Percentiles rank a stretch among this genome's conserved stretches.
Conservation (phyloP, 768 basidiomycete genomes). For the Russula dissimulans region DNA sequence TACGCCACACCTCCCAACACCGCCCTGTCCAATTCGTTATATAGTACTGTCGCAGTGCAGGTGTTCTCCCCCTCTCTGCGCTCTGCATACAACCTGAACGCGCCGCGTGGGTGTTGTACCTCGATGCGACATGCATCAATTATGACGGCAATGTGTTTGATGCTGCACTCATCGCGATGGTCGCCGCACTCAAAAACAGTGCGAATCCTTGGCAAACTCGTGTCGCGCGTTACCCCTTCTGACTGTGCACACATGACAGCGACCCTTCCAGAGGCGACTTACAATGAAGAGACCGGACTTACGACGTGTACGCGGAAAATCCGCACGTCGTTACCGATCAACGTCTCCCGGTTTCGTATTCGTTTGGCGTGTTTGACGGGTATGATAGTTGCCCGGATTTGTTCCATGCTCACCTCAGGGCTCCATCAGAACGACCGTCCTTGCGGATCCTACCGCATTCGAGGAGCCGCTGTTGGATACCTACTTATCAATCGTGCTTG, state of each 20-base stretch:
- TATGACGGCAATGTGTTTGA: constrained; percentile 97
- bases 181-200: constrained; percentile 83
- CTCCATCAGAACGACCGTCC: constrained; percentile 43
- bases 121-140: constrained; percentile 93
- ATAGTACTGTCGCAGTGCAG: constrained; percentile 40
- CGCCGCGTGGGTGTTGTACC: constrained; percentile 87
- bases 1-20: constrained; percentile 39
- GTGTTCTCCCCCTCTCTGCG: constrained; percentile 50
- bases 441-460: constrained; percentile 83
- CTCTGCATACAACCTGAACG: constrained; percentile 77
- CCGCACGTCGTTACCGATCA: constrained; percentile 39
- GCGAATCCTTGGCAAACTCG: constrained; percentile 24
- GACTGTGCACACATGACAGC: constrained; percentile 33
- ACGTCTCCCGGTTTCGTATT: constrained; percentile 42
- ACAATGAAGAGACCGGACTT: constrained; percentile 53
- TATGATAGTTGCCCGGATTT: constrained; percentile 29
- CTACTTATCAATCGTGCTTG: constrained; percentile 52
- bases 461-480: constrained; percentile 83
- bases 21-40: background rate
- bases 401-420: background rate
- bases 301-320: constrained; percentile 52
- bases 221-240: background rate
- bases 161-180: constrained; percentile 78
- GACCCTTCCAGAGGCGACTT: constrained; percentile 59
- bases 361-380: constrained; percentile 81